Conservation (phyloP, 2,329 filamentous ascomycete species). For the Diaporthe aspalathi region DNA sequence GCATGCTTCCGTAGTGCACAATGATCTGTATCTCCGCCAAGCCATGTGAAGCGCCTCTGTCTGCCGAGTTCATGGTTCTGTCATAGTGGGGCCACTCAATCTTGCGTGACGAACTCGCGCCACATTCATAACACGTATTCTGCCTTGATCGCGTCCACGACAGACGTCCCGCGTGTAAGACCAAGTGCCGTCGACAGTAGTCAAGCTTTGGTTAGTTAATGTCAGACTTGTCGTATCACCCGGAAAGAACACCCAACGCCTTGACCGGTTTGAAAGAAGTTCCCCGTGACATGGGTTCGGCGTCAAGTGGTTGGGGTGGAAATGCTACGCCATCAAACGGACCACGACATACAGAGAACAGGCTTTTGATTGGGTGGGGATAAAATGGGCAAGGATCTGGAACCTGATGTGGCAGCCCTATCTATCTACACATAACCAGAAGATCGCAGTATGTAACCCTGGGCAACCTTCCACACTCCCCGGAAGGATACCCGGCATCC, state of each 20-base stretch:
- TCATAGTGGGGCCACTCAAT: neutral
- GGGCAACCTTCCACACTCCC: neutral
- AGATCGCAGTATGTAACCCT: neutral
- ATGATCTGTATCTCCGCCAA: neutral
- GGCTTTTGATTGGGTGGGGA: constrained; percentile 9
- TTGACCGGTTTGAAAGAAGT: neutral
- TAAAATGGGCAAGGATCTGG: neutral
- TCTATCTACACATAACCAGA: neutral
- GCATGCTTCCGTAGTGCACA: neutral
- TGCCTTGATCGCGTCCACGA: neutral
- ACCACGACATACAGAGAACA: neutral
- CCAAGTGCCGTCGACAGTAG: neutral
- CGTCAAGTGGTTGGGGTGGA: constrained; percentile 18
- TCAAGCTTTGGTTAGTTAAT: too few species aligned
- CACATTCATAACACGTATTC: neutral
- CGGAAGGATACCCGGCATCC: neutral
- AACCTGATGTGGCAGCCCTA: neutral
- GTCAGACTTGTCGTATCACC: neutral
- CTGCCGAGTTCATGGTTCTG: too few species aligned
- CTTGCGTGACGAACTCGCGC: neutral
- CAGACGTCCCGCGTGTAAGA: neutral
- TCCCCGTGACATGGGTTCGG: constrained; percentile 18
- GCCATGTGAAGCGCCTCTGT: neutral
- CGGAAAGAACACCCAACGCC: neutral
- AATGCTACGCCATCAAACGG: neutral